These are phyloP conservation scores for Papiliotrema terrestris DNA, from an alignment of 1,284 basidiomycete genomes.

Conservation along the genomic window DNA sequence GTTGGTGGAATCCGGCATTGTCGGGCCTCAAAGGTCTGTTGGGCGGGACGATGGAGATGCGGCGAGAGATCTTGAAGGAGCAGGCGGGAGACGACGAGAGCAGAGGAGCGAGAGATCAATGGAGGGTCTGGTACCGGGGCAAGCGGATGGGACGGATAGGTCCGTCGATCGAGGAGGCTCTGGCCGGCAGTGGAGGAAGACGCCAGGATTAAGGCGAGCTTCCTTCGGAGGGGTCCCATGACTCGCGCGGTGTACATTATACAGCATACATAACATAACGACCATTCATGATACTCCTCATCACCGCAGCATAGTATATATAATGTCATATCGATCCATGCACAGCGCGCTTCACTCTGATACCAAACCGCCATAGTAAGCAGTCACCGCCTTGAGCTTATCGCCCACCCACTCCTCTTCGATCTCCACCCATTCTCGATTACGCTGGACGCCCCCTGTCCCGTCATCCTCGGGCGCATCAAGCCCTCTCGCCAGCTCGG, in stretches of 20 bases:
- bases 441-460: conserved; percentile 8
- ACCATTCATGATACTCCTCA: neutral
- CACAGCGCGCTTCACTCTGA: conserved; percentile 8
- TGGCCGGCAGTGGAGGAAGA: neutral
- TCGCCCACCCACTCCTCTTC: conserved; percentile 56
- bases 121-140: conserved; percentile 23
- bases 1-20: conserved; percentile 65
- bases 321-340: neutral
- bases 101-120: conserved; percentile 6
- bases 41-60: conserved; percentile 58
- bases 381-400: conserved; percentile 55
- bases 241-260: neutral
- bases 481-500: conserved; percentile 51
- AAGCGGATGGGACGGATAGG: conserved; percentile 14
- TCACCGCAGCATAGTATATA: neutral
- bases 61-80: conserved; percentile 57
- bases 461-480: conserved; percentile 4
- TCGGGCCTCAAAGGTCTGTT: conserved; percentile 56
- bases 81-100: neutral
- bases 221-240: neutral
- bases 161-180: conserved; percentile 6
- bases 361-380: conserved; percentile 53
- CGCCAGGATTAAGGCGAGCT: neutral
- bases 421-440: conserved; percentile 45
- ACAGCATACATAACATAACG: neutral